Evolutionary conservation across 768 basidiomycete species (phyloP), one percentile per base, ranked within the genome.

Genomic region (Boletales sp.): DNA sequence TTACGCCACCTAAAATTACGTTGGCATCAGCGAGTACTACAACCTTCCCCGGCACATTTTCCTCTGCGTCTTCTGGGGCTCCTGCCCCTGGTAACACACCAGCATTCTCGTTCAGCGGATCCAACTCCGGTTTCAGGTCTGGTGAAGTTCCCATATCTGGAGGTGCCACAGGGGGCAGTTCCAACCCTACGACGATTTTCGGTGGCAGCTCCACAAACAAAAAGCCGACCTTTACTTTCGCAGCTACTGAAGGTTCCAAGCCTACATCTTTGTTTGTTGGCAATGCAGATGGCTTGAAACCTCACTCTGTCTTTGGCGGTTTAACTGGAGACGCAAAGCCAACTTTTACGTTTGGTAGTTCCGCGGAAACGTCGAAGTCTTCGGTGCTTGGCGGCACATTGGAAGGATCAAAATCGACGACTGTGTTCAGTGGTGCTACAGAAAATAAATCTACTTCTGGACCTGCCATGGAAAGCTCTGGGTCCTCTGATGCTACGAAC

Each of bases 101-200:
- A 17, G 28, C 47, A 7, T 59, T 65, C 42, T 52, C 67, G 38
- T 62, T 61, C 43, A 48, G 57, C 40, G 63, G 51, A 31, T 10
- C 33, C 40, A 51, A 48, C 21, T 32, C 50, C 33, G 44, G 53
- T 43, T 55, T 58, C 13, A 62, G 51, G n/a, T 47, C 58, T 15
- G 36, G 30, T 4, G 62, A 55, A 39, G 58, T 14, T 37, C 19
- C 57, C 30, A 59, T 49, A 31, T 65, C 60, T 44, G 56, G 61
- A 17, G 53, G 53, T 36, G 33, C 28, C 28, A 13, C 48, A 17
- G 56, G 43, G 41, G 43, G 30, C 19, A 7, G 25, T 28, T 13
- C 49, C 8, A 48, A 41, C 14, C 19, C 49, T 5, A 46, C 35
- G 13, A 17, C 53, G 31, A n/a, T 34, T 7, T 53, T 58, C 46